A percentile compares a stretch with the other conserved stretches of the same genome.
Evolutionary conservation across 2,329 filamentous ascomycete genomes (phyloP).

Genomic region (Coniochaeta pulveracea): DNA sequence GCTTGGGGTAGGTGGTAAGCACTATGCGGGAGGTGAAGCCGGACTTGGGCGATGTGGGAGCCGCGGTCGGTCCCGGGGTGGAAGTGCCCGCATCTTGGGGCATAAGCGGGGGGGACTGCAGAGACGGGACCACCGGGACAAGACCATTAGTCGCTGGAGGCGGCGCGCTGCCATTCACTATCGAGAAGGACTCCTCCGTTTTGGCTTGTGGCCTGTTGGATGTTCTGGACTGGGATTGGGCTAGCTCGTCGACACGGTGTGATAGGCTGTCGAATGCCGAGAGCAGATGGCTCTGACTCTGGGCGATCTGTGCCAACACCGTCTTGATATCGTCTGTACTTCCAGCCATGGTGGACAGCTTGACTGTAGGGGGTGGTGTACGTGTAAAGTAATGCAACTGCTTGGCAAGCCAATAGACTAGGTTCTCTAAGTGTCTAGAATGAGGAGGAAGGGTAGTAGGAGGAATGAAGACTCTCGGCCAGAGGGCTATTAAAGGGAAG

Average conservation of each 20-base stretch:
- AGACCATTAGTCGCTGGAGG: too few species aligned
- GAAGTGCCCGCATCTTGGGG: constrained; percentile 14
- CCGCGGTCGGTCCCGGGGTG: constrained; percentile 12
- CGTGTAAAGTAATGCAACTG: too few species aligned
- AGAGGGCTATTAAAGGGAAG: too few species aligned
- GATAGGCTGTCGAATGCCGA: constrained; percentile 27
- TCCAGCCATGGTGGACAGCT: constrained; percentile 11
- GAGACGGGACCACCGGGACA: neutral
- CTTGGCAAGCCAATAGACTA: too few species aligned
- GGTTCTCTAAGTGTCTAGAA: too few species aligned
- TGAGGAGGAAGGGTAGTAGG: too few species aligned
- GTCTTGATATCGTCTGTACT: constrained; percentile 22
- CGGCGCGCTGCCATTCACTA: neutral
- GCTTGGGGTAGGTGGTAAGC: constrained; percentile 74
- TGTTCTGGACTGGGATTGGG: constrained; percentile 5
- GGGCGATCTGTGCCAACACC: constrained; percentile 23
- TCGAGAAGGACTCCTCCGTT: constrained; percentile 2
- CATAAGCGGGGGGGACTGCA: constrained; percentile 12
- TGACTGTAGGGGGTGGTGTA: too few species aligned
- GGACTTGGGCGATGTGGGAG: constrained; percentile 24
- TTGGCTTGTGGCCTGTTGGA: neutral
- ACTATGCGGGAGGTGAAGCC: constrained; percentile 42
- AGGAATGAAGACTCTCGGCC: too few species aligned
- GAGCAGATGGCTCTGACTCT: constrained; percentile 28
- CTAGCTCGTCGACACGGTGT: constrained; percentile 15